Conservation (phyloP, 116 monocot species). For the Thalassia testudinum region DNA sequence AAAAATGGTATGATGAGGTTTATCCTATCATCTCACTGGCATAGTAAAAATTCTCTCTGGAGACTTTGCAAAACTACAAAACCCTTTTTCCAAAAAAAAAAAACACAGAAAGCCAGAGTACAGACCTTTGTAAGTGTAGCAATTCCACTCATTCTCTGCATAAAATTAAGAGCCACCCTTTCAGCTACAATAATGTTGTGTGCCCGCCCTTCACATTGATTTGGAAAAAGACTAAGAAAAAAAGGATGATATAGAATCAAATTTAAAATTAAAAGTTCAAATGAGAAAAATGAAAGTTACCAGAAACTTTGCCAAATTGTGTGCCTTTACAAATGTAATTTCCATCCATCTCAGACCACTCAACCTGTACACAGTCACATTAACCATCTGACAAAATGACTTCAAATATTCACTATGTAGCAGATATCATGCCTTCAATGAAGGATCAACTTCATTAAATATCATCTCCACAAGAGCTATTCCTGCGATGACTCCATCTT, state of each 20-base stretch:
- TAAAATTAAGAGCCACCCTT: conserved; percentile 95
- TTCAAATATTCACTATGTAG: neutral
- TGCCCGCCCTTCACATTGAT: conserved; percentile 38
- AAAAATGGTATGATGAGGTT: too few species aligned
- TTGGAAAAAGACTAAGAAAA: too few species aligned
- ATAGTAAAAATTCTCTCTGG: too few species aligned
- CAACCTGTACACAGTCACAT: conserved; percentile 26
- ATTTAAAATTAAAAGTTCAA: neutral
- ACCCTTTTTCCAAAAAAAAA: too few species aligned
- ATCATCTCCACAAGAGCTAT: conserved; percentile 87
- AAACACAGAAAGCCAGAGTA: too few species aligned
- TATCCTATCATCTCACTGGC: too few species aligned
- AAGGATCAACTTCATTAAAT: conserved; percentile 73
- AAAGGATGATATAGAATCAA: too few species aligned
- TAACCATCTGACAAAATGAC: neutral
- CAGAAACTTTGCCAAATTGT: conserved; percentile 85
- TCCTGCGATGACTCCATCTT: conserved; percentile 86
- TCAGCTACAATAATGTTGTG: conserved; percentile 82
- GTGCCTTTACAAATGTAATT: conserved; percentile 49
- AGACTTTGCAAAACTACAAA: too few species aligned
- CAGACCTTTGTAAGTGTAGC: conserved; percentile 95
- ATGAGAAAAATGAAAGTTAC: conserved; percentile 22
- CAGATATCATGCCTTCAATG: conserved; percentile 37
- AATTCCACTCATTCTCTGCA: conserved; percentile 99
- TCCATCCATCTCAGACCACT: conserved; percentile 78